Percentiles rank a stretch among this genome's conserved stretches.
These are phyloP conservation scores for Rhodotorula mucilaginosa DNA, from an alignment of 1,284 basidiomycete genomes.

Conservation along the genomic window DNA sequence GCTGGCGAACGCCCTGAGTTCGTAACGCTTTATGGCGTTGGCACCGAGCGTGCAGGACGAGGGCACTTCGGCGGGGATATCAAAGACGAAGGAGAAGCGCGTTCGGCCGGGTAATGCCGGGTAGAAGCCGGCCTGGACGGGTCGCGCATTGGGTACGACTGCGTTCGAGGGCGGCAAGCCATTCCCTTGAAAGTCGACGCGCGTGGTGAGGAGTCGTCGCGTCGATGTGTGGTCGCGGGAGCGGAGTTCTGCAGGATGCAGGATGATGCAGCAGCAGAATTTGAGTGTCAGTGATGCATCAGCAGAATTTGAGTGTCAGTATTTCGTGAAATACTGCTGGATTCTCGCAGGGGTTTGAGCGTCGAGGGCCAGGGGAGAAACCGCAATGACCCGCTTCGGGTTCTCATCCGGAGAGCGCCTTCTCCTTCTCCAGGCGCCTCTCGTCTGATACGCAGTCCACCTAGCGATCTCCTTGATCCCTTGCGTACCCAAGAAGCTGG, in stretches of 20 bases:
- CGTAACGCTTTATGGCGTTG: conserved; percentile 42
- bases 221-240: conserved; percentile 44
- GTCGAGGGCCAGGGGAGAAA: too few species aligned
- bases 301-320: conserved; percentile 1
- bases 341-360: background rate
- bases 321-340: conserved; percentile 3
- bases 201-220: conserved; percentile 40
- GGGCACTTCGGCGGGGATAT: conserved; percentile 38
- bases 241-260: conserved; percentile 40
- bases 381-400: too few species aligned
- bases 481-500: too few species aligned
- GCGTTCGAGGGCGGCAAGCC: conserved; percentile 45
- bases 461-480: too few species aligned
- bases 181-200: conserved; percentile 43
- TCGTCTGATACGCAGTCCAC: too few species aligned
- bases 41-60: conserved; percentile 43
- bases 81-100: conserved; percentile 44
- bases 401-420: too few species aligned
- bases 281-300: background rate
- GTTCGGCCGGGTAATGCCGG: conserved; percentile 45
- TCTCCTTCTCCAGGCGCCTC: too few species aligned
- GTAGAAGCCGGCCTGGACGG: conserved; percentile 35
- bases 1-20: conserved; percentile 41
- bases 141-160: conserved; percentile 25
- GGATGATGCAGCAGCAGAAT: background rate